Base-by-base conservation (phyloP, 495 filamentous ascomycete species). In the Thozetella sp. region DNA sequence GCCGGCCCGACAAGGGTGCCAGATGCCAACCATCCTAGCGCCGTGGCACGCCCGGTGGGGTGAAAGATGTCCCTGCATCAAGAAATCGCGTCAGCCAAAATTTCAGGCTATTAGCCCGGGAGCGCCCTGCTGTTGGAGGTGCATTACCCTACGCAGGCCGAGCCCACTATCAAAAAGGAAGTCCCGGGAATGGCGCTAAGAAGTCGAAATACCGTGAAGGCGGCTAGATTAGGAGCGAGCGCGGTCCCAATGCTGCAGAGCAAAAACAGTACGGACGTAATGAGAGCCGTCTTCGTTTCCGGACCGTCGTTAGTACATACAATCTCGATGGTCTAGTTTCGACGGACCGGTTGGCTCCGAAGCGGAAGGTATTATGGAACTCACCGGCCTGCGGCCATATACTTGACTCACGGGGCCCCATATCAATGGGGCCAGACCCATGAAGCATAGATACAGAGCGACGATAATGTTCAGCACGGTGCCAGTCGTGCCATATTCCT, bases 121-220 rank as follows among this genome's bases (percentile, higher is more conserved):
- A 26, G 40, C 22, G 57, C 23, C 25, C 37, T 56, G 50, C 15
- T 19, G 25, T 37, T 23, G 55, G n/a, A n/a, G n/a, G n/a, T n/a
- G n/a, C n/a, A 68, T 66, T 60, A 77, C 74, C 71, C 68, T 52
- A 92, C 82, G 46, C 83, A 83, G 20, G 86, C 83, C 11, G 83
- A 84, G 3, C 88, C 88, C 50, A 90, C 78, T 1, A 86, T 80
- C 46, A 90, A 74, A 64, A 90, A 90, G 0, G 85, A 82, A 0
- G 88, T 92, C 19, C 89, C 88, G 74, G 90, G 84, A 60, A 89
- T 89, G 1, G 88, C 88, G 6, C 86, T 88, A 24, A 91, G 74
- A 51, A 87, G 75, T 0, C 89, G 84, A 67, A 92, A 90, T 23
- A 90, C 76, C 59, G 87, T 90, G 68, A 89, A 91, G 2, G 83